Evolutionary conservation across 2,329 filamentous ascomycete genomes (phyloP).

Genomic region (Delphinella strobiligena): DNA sequence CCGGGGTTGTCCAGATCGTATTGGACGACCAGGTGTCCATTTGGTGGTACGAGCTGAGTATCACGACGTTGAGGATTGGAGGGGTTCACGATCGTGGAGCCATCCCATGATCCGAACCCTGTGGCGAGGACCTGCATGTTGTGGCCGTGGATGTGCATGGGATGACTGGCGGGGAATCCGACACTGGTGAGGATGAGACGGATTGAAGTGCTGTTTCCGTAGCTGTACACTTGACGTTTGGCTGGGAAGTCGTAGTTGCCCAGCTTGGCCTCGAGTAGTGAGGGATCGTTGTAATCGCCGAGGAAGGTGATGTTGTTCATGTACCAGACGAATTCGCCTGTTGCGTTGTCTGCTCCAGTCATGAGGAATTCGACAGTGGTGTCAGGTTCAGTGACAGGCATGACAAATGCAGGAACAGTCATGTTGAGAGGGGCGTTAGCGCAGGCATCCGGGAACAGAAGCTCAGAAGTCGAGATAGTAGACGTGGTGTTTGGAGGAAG

Average conservation of each 20-base stretch:
- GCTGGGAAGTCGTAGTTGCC: slow-evolving; percentile 11
- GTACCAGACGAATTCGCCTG: slow-evolving; percentile 34
- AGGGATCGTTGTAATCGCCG: slow-evolving; percentile 17
- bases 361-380: slow-evolving; percentile 14
- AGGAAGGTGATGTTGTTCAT: slow-evolving; percentile 37
- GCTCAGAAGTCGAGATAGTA: slow-evolving; percentile 10
- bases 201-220: slow-evolving; percentile 40
- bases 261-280: slow-evolving; percentile 13
- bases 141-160: slow-evolving; percentile 23
- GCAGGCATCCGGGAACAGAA: slow-evolving; percentile 13
- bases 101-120: slow-evolving; percentile 15
- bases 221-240: slow-evolving; percentile 31
- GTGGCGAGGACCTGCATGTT: slow-evolving; percentile 17
- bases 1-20: slow-evolving; percentile 40
- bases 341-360: slow-evolving; percentile 26
- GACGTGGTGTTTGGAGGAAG: slow-evolving; percentile 15
- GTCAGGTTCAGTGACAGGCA: slow-evolving; percentile 14
- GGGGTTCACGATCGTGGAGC: slow-evolving; percentile 16
- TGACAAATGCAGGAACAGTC: slow-evolving; percentile 13
- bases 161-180: slow-evolving; percentile 17
- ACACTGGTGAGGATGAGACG: slow-evolving; percentile 40
- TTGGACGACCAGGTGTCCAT: slow-evolving; percentile 28
- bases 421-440: slow-evolving; percentile 12
- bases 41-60: slow-evolving; percentile 14
- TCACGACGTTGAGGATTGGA: slow-evolving; percentile 19